These are phyloP conservation scores for Neopestalotiopsis rosae DNA, from an alignment of 2,329 filamentous ascomycete genomes.

Conservation along the genomic window DNA sequence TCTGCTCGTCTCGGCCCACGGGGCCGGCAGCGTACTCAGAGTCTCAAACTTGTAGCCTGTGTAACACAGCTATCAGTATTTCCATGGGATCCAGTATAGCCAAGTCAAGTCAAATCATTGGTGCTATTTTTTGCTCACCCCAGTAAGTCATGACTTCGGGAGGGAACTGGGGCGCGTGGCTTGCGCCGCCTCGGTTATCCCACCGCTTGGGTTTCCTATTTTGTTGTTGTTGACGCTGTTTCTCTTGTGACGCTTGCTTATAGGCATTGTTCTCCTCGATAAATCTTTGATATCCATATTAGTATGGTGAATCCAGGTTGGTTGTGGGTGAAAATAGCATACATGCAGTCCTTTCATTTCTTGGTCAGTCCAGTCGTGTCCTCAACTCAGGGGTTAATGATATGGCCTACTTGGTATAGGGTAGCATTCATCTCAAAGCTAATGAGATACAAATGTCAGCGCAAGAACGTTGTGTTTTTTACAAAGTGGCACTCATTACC, in stretches of 20 bases:
- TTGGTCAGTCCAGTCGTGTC: constrained; percentile 22
- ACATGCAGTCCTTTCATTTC: constrained; percentile 57
- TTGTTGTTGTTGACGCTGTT: constrained; percentile 61
- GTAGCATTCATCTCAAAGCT: constrained; percentile 98
- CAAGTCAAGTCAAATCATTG: too few species aligned
- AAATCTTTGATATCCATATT: constrained; percentile 60
- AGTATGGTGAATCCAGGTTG: neutral
- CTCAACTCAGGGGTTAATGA: constrained; percentile 14
- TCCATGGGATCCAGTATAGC: too few species aligned
- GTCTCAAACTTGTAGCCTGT: constrained; percentile 97
- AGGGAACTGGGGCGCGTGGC: constrained; percentile 46
- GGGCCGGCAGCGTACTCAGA: constrained; percentile 73
- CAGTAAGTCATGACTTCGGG: constrained; percentile 90
- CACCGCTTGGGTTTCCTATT: constrained; percentile 47
- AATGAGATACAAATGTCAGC: neutral
- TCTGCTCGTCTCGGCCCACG: constrained; percentile 75
- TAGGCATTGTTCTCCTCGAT: constrained; percentile 88
- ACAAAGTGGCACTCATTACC: constrained; percentile 51
- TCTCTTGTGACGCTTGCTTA: constrained; percentile 66
- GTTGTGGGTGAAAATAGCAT: constrained; percentile 30
- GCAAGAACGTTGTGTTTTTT: neutral
- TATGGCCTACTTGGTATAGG: constrained; percentile 75
- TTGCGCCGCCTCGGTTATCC: constrained; percentile 3
- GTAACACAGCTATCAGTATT: constrained; percentile 10
- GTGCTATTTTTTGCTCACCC: constrained; percentile 58